These are phyloP conservation scores for Geotrichum aggregatum DNA, from an alignment of 1,139 yeast genomes.

Conservation along the genomic window DNA sequence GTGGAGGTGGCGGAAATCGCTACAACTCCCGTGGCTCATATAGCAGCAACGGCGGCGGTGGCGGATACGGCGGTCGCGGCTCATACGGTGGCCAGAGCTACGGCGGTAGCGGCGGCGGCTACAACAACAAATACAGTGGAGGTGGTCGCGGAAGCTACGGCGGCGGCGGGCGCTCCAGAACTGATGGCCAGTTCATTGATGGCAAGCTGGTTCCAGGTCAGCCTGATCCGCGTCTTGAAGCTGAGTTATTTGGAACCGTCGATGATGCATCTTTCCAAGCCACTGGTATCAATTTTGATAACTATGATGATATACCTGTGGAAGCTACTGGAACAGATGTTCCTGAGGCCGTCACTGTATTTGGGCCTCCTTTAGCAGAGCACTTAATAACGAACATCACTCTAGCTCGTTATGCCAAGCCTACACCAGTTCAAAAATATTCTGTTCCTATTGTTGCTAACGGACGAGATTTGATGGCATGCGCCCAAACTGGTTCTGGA, in stretches of 20 bases:
- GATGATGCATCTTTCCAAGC: slow-evolving; percentile 83
- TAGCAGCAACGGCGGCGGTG: slow-evolving; percentile 2
- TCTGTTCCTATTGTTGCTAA: slow-evolving; percentile 94
- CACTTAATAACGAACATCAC: slow-evolving; percentile 82
- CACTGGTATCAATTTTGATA: slow-evolving; percentile 96
- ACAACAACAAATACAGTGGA: slow-evolving; percentile 33
- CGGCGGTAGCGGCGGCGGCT: slow-evolving; percentile 36
- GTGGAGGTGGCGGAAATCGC: slow-evolving; percentile 6
- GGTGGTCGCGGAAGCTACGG: slow-evolving; percentile 31
- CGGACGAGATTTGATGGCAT: slow-evolving; percentile 98
- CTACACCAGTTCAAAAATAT: slow-evolving; percentile 98
- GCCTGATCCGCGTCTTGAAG: slow-evolving; percentile 64
- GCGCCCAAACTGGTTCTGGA: slow-evolving; percentile 99
- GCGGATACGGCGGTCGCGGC: slow-evolving; percentile 33
- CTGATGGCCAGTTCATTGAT: slow-evolving; percentile 54
- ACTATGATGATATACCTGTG: slow-evolving; percentile 96
- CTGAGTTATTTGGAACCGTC: slow-evolving; percentile 79
- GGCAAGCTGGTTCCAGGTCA: slow-evolving; percentile 87
- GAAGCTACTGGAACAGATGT: slow-evolving; percentile 95
- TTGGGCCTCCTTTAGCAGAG: slow-evolving; percentile 87
- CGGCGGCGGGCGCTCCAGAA: slow-evolving; percentile 37
- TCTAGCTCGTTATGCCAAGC: slow-evolving; percentile 85
- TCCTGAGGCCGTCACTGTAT: slow-evolving; percentile 86
- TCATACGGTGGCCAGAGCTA: slow-evolving; percentile 31
- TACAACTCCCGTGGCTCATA: not conserved